A percentile compares a stretch with the other conserved stretches of the same genome.
These are phyloP conservation scores for Paulownia fortunei DNA, from an alignment of 257 asterid species.

Conservation along the genomic window DNA sequence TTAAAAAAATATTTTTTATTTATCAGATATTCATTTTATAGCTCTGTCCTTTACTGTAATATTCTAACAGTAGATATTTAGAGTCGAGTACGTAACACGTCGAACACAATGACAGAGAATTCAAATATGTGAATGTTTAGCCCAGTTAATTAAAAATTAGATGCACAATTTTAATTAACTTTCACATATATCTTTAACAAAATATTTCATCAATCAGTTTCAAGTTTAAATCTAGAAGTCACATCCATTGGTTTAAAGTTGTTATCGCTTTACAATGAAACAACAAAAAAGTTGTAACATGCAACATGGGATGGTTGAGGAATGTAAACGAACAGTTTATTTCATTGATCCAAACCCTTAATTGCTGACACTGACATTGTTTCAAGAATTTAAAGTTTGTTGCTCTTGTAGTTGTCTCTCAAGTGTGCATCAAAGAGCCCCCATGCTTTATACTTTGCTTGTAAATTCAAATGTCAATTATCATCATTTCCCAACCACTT, in stretches of 20 bases:
- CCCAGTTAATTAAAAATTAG: too few relatives aligned
- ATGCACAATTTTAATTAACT: background rate
- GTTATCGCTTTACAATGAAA: slow-evolving; percentile 4
- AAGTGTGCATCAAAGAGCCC: background rate
- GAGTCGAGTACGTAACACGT: too few relatives aligned
- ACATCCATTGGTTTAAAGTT: slow-evolving; percentile 16
- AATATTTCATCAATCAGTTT: background rate
- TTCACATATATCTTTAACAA: background rate
- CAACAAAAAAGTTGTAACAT: background rate
- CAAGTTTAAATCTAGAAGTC: background rate
- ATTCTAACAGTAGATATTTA: too few relatives aligned
- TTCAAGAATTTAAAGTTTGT: background rate
- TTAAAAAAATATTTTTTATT: too few relatives aligned
- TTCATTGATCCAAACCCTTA: background rate
- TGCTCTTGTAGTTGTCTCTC: background rate
- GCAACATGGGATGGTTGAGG: background rate
- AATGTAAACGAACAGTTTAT: background rate
- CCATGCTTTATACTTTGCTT: background rate
- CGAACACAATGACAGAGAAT: too few relatives aligned
- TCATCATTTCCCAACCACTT: background rate
- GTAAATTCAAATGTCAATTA: background rate
- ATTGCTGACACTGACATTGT: background rate
- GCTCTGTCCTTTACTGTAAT: too few relatives aligned
- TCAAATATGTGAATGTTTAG: too few relatives aligned
- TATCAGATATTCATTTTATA: too few relatives aligned